These are phyloP conservation scores for Salix udensis DNA, from an alignment of 345 rosid species.

Conservation along the genomic window DNA sequence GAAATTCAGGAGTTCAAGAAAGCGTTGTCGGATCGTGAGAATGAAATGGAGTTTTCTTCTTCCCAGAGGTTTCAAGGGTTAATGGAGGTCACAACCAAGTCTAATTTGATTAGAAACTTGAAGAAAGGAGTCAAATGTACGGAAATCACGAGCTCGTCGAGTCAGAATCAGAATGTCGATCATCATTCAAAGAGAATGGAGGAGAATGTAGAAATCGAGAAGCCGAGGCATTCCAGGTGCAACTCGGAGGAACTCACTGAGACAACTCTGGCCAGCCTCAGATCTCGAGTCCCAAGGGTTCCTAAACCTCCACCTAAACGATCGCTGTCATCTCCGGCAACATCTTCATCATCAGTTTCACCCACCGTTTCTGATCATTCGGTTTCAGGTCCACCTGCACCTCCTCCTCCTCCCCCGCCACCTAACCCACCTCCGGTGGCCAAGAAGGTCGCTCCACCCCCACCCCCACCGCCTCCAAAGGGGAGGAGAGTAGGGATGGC, in stretches of 20 bases:
- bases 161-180: constrained; percentile 28
- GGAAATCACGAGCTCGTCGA: constrained; percentile 12
- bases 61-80: constrained; percentile 75
- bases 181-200: constrained; percentile 41
- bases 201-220: constrained; percentile 35
- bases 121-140: constrained; percentile 36
- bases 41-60: constrained; percentile 43
- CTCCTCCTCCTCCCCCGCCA: constrained; percentile 1
- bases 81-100: constrained; percentile 50
- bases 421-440: constrained; percentile 9
- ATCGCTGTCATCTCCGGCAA: constrained; percentile 25
- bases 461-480: constrained; percentile 72
- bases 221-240: constrained; percentile 47
- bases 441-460: constrained; percentile 46
- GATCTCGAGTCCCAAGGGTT: constrained; percentile 75
- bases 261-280: constrained; percentile 46
- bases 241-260: constrained; percentile 71
- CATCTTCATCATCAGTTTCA: constrained; percentile 14
- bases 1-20: constrained; percentile 52
- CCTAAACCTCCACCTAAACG: constrained; percentile 93
- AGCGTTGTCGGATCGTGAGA: constrained; percentile 40
- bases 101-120: constrained; percentile 46
- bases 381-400: constrained; percentile 10
- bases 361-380: constrained; percentile 11
- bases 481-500: constrained; percentile 39